Conservation (phyloP, 805 yeast species). For the Candida boidinii region DNA sequence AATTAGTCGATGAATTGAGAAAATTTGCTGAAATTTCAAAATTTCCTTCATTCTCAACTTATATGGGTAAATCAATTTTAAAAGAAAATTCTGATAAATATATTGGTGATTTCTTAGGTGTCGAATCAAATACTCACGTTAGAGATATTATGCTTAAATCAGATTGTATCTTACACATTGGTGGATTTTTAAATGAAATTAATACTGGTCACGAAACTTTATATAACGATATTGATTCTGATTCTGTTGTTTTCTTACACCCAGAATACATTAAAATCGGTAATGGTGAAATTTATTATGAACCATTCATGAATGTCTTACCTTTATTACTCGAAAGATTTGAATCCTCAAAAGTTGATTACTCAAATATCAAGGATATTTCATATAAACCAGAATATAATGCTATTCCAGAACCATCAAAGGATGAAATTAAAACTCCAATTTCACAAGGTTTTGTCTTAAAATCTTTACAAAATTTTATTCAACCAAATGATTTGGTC, state of each 20-base stretch:
- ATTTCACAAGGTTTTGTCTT: conserved; percentile 41
- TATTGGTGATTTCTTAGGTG: conserved; percentile 53
- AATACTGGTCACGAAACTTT: conserved; percentile 59
- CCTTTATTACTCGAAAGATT: too few relatives aligned
- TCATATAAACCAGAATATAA: too few relatives aligned
- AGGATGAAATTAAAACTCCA: conserved; percentile 18
- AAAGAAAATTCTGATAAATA: conserved; percentile 22
- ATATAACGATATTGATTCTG: conserved; percentile 28
- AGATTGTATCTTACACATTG: conserved; percentile 67
- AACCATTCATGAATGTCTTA: too few relatives aligned
- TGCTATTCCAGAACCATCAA: too few relatives aligned
- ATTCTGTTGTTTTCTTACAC: conserved; percentile 39
- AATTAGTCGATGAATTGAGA: conserved; percentile 27
- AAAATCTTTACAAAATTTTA: conserved; percentile 16
- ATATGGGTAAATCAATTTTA: conserved; percentile 26
- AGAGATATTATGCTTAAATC: conserved; percentile 40
- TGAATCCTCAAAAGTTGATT: too few relatives aligned
- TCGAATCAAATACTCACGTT: conserved; percentile 39
- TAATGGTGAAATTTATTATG: too few relatives aligned
- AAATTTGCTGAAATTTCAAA: conserved; percentile 40
- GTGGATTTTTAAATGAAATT: conserved; percentile 55
- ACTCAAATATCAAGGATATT: too few relatives aligned
- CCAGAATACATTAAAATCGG: conserved; percentile 45
- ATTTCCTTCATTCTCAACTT: conserved; percentile 55
- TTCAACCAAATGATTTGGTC: conserved; percentile 55